Base-by-base conservation (phyloP, 108 stramenopile genomes). In the Pseudonitzschia multiseries region DNA sequence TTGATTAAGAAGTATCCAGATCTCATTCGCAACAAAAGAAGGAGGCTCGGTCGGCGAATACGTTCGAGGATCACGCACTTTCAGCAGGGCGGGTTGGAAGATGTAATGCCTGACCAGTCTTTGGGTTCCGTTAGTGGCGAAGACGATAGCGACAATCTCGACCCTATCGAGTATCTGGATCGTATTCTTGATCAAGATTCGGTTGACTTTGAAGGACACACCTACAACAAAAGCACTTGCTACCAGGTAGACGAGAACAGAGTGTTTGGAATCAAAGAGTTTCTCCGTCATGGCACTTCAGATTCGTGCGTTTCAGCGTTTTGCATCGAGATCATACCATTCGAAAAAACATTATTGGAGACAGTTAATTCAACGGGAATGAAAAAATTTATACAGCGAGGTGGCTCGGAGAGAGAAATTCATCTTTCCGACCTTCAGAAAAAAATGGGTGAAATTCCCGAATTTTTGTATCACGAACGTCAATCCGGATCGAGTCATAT, bases 151-250 rank as follows among this genome's bases (percentile, higher is more conserved):
- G 22, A 26, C 18, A 14, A 48, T 14, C 46, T 48, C 14, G 14
- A 18, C 4, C 46, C 18, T 3, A 10, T 8, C 10, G 24, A 56
- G 54, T 24, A 2, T 56, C 24, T 26, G 24, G 54, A 56, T 56
- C 54, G 54, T 22, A 56, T 33, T 31, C 36, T 62, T 2, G 61
- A 62, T 0, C 28, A 62, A 62, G 61, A 62, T 40, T 62, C 61
- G 8, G 36, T 62, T 40, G 33, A 62, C 15, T 62, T n/a, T 29
- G 36, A 62, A 13, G 61, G 61, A 10, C 8, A n/a, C 0, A 33
- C 17, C 8, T 62, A 33, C 61, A 31, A 40, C 5, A 62, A 17
- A 62, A 62, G 40, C 36, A 59, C 14, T n/a, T 59, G 21, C 57
- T 59, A 59, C 57, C 5, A 33, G 14, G 32, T 20, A 14, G 61